Evolutionary conservation across 1,284 basidiomycete genomes (phyloP).

Genomic region (Trichosporon sp.): DNA sequence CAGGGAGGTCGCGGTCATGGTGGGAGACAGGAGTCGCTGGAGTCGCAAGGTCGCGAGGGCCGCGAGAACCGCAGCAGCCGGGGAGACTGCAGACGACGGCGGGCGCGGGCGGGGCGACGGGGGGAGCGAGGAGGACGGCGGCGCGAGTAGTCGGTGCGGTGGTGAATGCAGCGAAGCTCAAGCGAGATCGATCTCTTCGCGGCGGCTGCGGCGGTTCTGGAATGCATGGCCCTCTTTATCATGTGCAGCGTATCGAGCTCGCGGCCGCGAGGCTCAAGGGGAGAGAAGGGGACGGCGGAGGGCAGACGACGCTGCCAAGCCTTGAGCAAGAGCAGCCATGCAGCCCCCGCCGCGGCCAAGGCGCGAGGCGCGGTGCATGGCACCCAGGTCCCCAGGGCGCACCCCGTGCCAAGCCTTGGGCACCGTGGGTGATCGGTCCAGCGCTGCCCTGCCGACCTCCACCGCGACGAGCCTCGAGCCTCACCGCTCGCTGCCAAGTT

Average conservation of each 20-base stretch:
- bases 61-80: background rate
- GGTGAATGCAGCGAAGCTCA: background rate
- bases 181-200: background rate
- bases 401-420: background rate
- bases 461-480: background rate
- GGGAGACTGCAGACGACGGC: background rate
- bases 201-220: background rate
- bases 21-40: too few species aligned
- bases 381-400: background rate
- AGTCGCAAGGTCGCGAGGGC: background rate
- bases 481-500: background rate
- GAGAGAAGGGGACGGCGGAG: background rate
- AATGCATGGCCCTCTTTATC: background rate
- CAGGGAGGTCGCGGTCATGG: background rate
- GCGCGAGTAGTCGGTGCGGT: background rate
- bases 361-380: too few species aligned
- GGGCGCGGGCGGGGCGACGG: background rate
- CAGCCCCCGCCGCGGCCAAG: background rate
- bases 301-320: slow-evolving; percentile 1
- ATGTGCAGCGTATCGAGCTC: background rate
- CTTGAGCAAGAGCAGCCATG: too few species aligned
- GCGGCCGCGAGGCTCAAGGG: too few species aligned
- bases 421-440: background rate
- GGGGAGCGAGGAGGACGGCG: background rate
- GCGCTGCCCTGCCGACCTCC: background rate